Percentiles rank a stretch among this genome's conserved stretches.
Evolutionary conservation across 768 basidiomycete species (phyloP).

Genomic region (Lentinula edodes): DNA sequence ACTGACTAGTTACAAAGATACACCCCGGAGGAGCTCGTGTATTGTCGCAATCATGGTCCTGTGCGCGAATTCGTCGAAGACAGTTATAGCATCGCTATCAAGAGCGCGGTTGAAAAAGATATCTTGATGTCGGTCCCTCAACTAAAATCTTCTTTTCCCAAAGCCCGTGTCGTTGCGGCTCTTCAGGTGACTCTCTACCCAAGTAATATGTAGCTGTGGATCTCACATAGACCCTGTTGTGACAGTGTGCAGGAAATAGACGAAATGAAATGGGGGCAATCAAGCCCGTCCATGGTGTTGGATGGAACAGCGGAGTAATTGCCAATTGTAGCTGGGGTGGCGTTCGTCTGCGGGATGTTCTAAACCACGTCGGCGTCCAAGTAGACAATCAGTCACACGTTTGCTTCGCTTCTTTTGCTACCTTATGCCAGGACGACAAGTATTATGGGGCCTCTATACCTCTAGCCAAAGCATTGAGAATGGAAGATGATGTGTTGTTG

Average conservation of each 20-base stretch:
- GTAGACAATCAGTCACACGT: slow-evolving; percentile 36
- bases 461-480: slow-evolving; percentile 40
- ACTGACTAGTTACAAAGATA: slow-evolving; percentile 14
- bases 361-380: slow-evolving; percentile 38
- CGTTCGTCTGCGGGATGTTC: slow-evolving; percentile 49
- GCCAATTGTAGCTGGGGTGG: slow-evolving; percentile 68
- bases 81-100: slow-evolving; percentile 35
- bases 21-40: slow-evolving; percentile 62
- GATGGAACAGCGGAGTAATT: slow-evolving; percentile 65
- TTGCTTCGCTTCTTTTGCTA: slow-evolving; percentile 56
- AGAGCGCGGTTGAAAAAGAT: slow-evolving; percentile 26
- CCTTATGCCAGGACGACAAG: slow-evolving; percentile 53
- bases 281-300: slow-evolving; percentile 53
- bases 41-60: slow-evolving; percentile 68
- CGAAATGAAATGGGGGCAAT: slow-evolving; percentile 58
- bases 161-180: slow-evolving; percentile 41
- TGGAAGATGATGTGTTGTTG: slow-evolving; percentile 48
- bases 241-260: slow-evolving; percentile 59
- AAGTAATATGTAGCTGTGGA: slow-evolving; percentile 4
- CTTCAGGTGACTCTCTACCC: slow-evolving; percentile 38
- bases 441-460: slow-evolving; percentile 65
- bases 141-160: slow-evolving; percentile 34
- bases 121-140: slow-evolving; percentile 29
- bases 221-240: background rate
- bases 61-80: slow-evolving; percentile 45